Evolutionary conservation across 78 protist species (phyloP).

Genomic region (Neovahlkampfia damariscottae): DNA sequence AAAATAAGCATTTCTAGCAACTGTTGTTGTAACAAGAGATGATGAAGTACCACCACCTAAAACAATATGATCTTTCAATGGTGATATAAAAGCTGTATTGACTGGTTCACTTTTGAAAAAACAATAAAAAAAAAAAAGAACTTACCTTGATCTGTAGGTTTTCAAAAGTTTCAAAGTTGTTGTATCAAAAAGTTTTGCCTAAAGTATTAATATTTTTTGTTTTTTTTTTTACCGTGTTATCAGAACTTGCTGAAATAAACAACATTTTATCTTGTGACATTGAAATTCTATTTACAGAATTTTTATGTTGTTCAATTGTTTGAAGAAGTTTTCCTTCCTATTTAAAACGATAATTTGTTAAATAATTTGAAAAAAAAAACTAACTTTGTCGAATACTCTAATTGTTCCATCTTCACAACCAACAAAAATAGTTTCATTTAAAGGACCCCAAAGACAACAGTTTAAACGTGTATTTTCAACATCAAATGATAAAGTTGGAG

Average conservation of each 20-base stretch:
- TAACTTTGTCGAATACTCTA: conserved; percentile 1
- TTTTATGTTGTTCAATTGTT: neutral
- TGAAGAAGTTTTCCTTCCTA: conserved; percentile 10
- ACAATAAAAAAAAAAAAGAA: no score
- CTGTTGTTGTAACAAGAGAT: conserved; percentile 65
- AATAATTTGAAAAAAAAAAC: no score
- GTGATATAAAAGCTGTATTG: conserved; percentile 75
- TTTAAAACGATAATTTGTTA: no score
- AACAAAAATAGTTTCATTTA: conserved; percentile 23
- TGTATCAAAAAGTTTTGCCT: conserved; percentile 64
- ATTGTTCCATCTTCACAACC: conserved; percentile 36
- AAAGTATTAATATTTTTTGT: no score
- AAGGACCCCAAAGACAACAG: conserved; percentile 47
- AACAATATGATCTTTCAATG: conserved; percentile 40
- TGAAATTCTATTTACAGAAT: neutral
- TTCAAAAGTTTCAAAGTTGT: conserved; percentile 34
- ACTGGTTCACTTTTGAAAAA: conserved; percentile 74
- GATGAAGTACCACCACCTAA: conserved; percentile 90
- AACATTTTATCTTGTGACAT: conserved; percentile 26
- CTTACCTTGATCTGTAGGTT: conserved; percentile 56
- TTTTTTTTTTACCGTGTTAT: no score
- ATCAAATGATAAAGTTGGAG: no score
- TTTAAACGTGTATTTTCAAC: conserved; percentile 23
- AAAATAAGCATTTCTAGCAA: conserved; percentile 43
- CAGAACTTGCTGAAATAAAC: conserved; percentile 61